Conservation (phyloP, 2,329 filamentous ascomycete genomes). For the Sporothrix humicola region DNA sequence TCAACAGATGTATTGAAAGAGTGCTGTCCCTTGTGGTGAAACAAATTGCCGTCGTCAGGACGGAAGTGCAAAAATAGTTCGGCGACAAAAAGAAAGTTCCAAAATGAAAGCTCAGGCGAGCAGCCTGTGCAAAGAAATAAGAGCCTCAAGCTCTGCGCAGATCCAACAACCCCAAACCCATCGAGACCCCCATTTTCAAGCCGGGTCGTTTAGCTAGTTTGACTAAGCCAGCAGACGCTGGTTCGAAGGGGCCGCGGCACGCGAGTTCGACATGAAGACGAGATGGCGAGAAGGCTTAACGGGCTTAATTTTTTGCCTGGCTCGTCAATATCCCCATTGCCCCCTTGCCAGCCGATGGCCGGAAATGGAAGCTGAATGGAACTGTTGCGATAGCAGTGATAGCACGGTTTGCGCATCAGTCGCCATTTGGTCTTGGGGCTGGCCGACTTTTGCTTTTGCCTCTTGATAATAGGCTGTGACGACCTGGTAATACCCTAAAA, state of each 20-base stretch:
- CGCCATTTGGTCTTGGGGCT: neutral
- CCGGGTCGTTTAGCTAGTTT: neutral
- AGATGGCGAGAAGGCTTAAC: neutral
- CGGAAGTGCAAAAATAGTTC: neutral
- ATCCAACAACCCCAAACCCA: neutral
- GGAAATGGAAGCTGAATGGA: neutral
- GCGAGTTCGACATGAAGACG: neutral
- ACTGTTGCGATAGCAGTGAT: neutral
- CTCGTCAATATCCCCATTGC: neutral
- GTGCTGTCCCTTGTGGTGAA: neutral
- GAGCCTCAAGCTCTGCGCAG: neutral
- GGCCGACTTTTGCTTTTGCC: neutral
- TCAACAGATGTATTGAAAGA: too few relatives aligned
- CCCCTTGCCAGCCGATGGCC: conserved; percentile 2
- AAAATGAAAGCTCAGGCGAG: neutral
- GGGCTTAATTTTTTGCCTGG: neutral
- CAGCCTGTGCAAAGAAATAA: neutral
- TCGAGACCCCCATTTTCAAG: neutral
- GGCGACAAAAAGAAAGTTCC: neutral
- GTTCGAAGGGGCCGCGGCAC: neutral
- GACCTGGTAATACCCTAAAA: neutral
- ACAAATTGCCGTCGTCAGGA: neutral
- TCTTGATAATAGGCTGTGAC: neutral
- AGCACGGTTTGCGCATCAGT: neutral
- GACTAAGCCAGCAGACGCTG: conserved; percentile 10